Conservation (phyloP, 306 rosid genomes). For the Vicia villosa region DNA sequence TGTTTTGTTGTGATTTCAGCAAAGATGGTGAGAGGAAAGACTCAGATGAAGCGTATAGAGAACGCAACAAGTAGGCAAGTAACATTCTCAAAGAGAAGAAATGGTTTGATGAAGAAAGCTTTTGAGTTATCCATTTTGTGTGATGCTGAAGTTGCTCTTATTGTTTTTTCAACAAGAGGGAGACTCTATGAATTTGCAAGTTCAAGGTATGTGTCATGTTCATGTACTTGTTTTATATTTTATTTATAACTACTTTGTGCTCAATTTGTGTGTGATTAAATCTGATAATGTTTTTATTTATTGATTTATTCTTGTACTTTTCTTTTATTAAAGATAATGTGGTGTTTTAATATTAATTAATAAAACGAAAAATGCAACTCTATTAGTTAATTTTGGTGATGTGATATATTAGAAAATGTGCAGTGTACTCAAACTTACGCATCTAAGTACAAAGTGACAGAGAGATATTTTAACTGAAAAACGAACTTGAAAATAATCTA, state of each 20-base stretch:
- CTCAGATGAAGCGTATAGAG: conserved; percentile 84
- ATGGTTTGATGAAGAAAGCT: conserved; percentile 87
- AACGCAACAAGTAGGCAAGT: conserved; percentile 94
- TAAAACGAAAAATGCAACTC: no score
- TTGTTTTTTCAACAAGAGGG: conserved; percentile 52
- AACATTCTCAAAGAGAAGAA: conserved; percentile 80
- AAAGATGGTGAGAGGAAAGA: conserved; percentile 91
- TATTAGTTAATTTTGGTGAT: no score
- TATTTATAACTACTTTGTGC: not conserved
- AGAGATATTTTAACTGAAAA: no score
- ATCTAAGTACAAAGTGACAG: no score
- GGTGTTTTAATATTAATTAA: no score
- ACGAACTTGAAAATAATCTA: no score
- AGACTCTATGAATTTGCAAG: conserved; percentile 54
- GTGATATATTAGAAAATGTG: no score
- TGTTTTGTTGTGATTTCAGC: not conserved
- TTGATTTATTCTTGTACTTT: no score
- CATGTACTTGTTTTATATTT: not conserved
- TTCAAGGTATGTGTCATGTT: conserved; percentile 35
- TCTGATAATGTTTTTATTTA: no score
- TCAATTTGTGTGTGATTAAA: not conserved
- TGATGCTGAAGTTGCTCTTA: conserved; percentile 61
- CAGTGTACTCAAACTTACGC: no score
- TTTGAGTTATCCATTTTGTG: conserved; percentile 87
- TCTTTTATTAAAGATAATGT: no score